A percentile compares a stretch with the other conserved stretches of the same genome.
Conservation (phyloP, 2,329 filamentous ascomycete genomes). For the Paraphaeosphaeria sporulosa region DNA sequence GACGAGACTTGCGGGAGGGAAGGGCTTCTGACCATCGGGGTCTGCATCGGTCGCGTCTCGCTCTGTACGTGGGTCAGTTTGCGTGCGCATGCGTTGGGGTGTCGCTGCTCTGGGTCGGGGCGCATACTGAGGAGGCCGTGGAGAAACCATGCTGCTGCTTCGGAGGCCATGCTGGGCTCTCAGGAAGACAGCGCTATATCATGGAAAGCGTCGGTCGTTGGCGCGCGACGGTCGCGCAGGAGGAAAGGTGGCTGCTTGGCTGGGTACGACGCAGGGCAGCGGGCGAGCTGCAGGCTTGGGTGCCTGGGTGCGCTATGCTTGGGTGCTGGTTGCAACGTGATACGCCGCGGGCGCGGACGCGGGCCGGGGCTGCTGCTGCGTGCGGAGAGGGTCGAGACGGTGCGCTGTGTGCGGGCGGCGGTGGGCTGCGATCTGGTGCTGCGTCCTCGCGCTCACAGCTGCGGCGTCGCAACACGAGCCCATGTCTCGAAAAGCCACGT, state of each 20-base stretch:
- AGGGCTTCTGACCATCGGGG: constrained; percentile 50
- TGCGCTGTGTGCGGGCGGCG: background rate
- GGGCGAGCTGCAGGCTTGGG: constrained; percentile 12
- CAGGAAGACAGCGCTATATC: constrained; percentile 29
- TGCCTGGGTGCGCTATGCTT: constrained; percentile 6
- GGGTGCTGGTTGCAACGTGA: constrained; percentile 11
- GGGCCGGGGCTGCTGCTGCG: background rate
- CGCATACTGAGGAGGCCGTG: constrained; percentile 50
- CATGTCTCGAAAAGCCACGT: constrained; percentile 3
- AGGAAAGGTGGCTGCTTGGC: constrained; percentile 19
- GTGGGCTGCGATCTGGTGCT: constrained; percentile 3
- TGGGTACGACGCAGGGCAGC: constrained; percentile 7
- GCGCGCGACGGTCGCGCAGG: constrained; percentile 16
- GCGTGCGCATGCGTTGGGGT: background rate
- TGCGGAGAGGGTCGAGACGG: background rate
- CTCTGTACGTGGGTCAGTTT: constrained; percentile 39
- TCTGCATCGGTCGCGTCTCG: constrained; percentile 58
- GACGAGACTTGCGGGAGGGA: constrained; percentile 17
- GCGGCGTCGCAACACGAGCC: background rate
- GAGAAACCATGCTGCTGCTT: constrained; percentile 46
- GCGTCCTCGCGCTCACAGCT: constrained; percentile 3
- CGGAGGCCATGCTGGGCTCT: constrained; percentile 49
- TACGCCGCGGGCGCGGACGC: background rate
- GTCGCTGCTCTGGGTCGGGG: constrained; percentile 15
- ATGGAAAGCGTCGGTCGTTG: constrained; percentile 26